These are phyloP conservation scores for Begonia loranthoides DNA, from an alignment of 306 rosid genomes.

Conservation along the genomic window DNA sequence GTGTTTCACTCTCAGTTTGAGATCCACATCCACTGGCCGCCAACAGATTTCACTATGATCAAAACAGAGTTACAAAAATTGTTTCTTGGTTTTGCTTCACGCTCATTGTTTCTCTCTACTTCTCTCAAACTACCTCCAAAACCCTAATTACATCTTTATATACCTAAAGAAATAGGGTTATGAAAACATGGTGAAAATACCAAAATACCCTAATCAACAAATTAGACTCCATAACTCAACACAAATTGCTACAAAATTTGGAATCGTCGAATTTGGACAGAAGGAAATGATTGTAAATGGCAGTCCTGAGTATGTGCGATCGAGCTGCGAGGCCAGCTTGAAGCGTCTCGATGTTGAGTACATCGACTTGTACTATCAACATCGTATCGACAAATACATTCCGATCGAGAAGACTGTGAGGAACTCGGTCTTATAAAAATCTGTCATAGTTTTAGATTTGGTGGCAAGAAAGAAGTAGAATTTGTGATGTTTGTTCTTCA, in stretches of 20 bases:
- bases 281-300: conserved; percentile 32
- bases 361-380: conserved; percentile 86
- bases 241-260: conserved; percentile 80
- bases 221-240: no score
- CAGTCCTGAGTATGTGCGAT: conserved; percentile 68
- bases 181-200: no score
- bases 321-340: conserved; percentile 67
- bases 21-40: no score
- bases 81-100: no score
- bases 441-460: background rate
- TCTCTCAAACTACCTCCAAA: no score
- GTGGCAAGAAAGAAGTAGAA: background rate
- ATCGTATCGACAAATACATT: conserved; percentile 54
- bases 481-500: conserved; percentile 1
- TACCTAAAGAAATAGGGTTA: no score
- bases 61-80: no score
- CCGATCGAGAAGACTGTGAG: conserved; percentile 82
- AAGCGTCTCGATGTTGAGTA: conserved; percentile 55
- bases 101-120: no score
- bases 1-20: no score
- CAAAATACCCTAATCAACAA: no score
- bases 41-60: no score
- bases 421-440: background rate
- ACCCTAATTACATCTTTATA: no score
- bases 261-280: conserved; percentile 24